Base-by-base conservation (phyloP, 352 stramenopile species). In the Globisporangium heterothallicum region DNA sequence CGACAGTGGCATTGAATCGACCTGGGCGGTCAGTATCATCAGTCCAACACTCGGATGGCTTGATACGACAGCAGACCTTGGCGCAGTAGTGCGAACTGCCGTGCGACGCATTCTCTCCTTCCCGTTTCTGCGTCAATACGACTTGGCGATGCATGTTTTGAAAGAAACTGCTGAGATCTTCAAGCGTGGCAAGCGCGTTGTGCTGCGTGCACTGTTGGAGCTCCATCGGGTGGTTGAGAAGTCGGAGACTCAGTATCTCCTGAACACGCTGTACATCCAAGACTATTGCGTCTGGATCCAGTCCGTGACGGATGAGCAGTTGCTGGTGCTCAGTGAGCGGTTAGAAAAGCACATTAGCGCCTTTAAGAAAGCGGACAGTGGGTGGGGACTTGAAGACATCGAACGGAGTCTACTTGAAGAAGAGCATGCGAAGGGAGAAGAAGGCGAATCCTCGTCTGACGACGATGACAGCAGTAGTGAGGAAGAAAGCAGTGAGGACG, bases 11-110 rank as follows among this genome's bases (percentile, higher is more conserved):
- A 84, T 98, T 6, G 97, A 99, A 73, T 98, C 94, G 6, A 88
- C 94, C 12, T 99, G 96, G 95, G 99, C 96, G 13, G 85, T 98
- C 9, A 94, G 91, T 40, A 98, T 94, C 59, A 62, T 99, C 21
- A 98, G 92, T 49, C 75, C 92, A 22, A 94, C 89, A 6, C 61
- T 99, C 6, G 90, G 83, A 45, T 99, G 96, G 92, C 68, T 99
- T 30, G 92, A 98, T 65, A 70, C 74, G 34, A 78, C 59, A 19
- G 56, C 53, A 2, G 73, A 95, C 42, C 52, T 92, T 18, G 56
- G 53, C 6, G 65, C 71, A 6, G 70, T 97, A 14, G 56, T 97
- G 10, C 65, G 76, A 19, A 76, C 73, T 10, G 80, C 62, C 41
- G 66, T 97, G 48, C 78, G 96, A 9, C 84, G 96, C n/a, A 88